Conservation (phyloP, 2,329 filamentous ascomycete species). For the Alternaria gansuensis region DNA sequence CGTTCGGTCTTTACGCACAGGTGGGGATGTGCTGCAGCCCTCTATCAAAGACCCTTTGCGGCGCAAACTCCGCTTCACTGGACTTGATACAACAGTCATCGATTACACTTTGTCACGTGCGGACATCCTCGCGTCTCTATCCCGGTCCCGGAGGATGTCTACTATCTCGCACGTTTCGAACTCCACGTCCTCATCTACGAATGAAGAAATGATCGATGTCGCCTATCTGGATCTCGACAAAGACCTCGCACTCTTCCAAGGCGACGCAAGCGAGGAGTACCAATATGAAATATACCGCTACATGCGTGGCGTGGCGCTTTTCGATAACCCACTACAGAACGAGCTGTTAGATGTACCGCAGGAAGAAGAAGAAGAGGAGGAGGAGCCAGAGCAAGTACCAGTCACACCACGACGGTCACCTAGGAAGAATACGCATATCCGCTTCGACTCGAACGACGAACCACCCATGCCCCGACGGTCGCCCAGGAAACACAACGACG, state of each 20-base stretch:
- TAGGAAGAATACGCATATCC: conserved; percentile 43
- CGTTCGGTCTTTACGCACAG: conserved; percentile 51
- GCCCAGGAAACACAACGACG: conserved; percentile 15
- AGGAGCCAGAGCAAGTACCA: background rate
- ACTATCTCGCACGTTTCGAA: conserved; percentile 20
- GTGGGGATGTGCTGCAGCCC: conserved; percentile 38
- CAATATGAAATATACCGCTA: conserved; percentile 66
- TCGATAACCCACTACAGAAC: conserved; percentile 54
- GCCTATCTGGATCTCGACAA: conserved; percentile 59
- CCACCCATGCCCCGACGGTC: conserved; percentile 7
- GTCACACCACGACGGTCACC: conserved; percentile 36
- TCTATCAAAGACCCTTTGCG: conserved; percentile 49
- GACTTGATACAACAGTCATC: conserved; percentile 70
- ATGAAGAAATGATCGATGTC: conserved; percentile 35
- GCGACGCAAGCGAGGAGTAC: conserved; percentile 59
- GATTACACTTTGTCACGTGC: conserved; percentile 74
- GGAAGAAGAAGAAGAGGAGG: background rate
- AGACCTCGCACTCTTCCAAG: conserved; percentile 57
- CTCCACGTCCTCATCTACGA: conserved; percentile 9
- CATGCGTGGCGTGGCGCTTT: conserved; percentile 59
- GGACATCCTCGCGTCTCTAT: conserved; percentile 50
- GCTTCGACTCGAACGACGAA: conserved; percentile 27
- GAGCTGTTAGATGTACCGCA: background rate
- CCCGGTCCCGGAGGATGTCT: conserved; percentile 16
- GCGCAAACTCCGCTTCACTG: conserved; percentile 61